Evolutionary conservation across 2,329 filamentous ascomycete genomes (phyloP).

Genomic region (Rhytidhysteron rufulum): DNA sequence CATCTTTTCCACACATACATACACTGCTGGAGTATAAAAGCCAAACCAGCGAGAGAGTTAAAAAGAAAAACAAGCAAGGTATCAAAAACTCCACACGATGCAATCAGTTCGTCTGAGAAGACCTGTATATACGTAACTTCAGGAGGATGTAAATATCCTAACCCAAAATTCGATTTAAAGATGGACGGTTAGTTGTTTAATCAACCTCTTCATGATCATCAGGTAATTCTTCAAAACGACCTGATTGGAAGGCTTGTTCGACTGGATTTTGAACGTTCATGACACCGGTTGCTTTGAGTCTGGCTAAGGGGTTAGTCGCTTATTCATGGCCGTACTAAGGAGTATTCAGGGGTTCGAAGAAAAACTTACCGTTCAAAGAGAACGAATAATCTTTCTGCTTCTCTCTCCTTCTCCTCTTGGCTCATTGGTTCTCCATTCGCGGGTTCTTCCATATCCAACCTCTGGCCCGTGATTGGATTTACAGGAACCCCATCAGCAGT

Average conservation of each 20-base stretch:
- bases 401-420: slow-evolving; percentile 83
- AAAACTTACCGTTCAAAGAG: slow-evolving; percentile 71
- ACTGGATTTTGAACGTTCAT: slow-evolving; percentile 78
- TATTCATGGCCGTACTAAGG: not conserved
- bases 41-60: no score
- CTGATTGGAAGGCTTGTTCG: slow-evolving; percentile 63
- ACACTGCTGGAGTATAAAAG: no score
- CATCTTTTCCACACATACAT: no score
- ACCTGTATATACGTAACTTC: no score
- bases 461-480: slow-evolving; percentile 87
- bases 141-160: no score
- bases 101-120: no score
- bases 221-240: slow-evolving; percentile 65
- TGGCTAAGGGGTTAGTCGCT: slow-evolving; percentile 18
- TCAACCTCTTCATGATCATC: slow-evolving; percentile 42
- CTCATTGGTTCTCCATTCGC: slow-evolving; percentile 71
- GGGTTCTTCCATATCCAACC: slow-evolving; percentile 62
- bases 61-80: no score
- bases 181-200: no score
- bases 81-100: no score
- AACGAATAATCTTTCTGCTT: slow-evolving; percentile 85
- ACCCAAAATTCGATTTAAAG: no score
- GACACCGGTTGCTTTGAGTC: slow-evolving; percentile 70
- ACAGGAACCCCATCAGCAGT: slow-evolving; percentile 43
- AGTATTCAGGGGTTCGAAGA: no score